phyloP scores from a whole-genome alignment of 2,329 filamentous ascomycete genomes.

The Xylaria sp. region DNA sequence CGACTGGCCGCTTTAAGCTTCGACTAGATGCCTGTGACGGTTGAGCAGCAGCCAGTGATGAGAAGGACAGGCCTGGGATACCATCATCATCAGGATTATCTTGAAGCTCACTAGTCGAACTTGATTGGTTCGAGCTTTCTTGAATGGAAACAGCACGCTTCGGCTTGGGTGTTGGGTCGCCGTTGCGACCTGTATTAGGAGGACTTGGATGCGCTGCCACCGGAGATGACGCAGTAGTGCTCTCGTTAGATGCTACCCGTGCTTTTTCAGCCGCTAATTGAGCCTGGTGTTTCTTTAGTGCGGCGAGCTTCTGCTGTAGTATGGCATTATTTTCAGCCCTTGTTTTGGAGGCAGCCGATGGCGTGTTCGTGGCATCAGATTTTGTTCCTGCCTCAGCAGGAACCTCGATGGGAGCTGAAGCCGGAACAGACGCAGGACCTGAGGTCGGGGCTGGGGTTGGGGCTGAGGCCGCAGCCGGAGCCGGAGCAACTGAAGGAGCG shows the following conservation, averaged over 20 bases:
- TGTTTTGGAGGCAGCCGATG: constrained; percentile 62
- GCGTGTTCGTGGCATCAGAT: constrained; percentile 24
- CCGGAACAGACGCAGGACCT: constrained; percentile 24
- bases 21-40: constrained; percentile 45
- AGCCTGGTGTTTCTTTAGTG: constrained; percentile 66
- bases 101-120: constrained; percentile 35
- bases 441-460: constrained; percentile 12
- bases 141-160: constrained; percentile 9
- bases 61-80: constrained; percentile 45
- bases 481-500: not conserved
- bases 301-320: constrained; percentile 81
- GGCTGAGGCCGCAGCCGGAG: constrained; percentile 27
- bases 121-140: constrained; percentile 29
- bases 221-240: constrained; percentile 32
- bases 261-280: constrained; percentile 46
- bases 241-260: constrained; percentile 33
- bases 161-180: constrained; percentile 32
- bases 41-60: constrained; percentile 33
- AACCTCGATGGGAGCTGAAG: constrained; percentile 17
- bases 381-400: constrained; percentile 17
- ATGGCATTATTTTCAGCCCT: constrained; percentile 73
- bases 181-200: constrained; percentile 11
- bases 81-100: constrained; percentile 38
- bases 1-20: constrained; percentile 68
- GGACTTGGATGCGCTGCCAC: constrained; percentile 7